Evolutionary conservation across 148 eudicot genomes (phyloP).

Genomic region (Polygonum maritimum): DNA sequence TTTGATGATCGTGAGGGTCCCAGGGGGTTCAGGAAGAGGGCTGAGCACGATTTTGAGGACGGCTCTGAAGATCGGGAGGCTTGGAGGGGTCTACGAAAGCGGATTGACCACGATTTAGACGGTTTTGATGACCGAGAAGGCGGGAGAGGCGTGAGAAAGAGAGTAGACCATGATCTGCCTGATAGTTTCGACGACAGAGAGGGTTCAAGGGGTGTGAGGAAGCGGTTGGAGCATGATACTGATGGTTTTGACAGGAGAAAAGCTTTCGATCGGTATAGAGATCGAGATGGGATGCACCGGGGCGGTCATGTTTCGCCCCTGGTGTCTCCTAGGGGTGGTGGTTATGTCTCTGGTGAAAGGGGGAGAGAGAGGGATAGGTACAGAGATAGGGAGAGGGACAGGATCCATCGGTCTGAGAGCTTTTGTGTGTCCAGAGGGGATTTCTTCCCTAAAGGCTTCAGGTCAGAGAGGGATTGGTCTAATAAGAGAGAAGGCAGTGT

Average conservation of each 20-base stretch:
- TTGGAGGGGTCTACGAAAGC: constrained; percentile 19
- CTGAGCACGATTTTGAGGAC: constrained; percentile 10
- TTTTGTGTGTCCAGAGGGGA: constrained; percentile 73
- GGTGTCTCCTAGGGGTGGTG: constrained; percentile 52
- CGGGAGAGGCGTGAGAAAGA: constrained; percentile 14
- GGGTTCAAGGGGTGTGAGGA: constrained; percentile 40
- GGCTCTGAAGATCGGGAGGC: constrained; percentile 20
- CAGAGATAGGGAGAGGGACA: constrained; percentile 36
- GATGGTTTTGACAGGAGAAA: constrained; percentile 58
- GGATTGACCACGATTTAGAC: constrained; percentile 13
- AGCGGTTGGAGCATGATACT: constrained; percentile 63
- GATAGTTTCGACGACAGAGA: constrained; percentile 53
- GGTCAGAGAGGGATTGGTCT: constrained; percentile 86
- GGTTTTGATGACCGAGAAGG: constrained; percentile 14
- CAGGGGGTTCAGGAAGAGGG: constrained; percentile 19
- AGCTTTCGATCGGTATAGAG: constrained; percentile 65
- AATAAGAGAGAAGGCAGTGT: constrained; percentile 60
- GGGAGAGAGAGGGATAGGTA: constrained; percentile 23
- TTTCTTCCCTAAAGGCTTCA: constrained; percentile 74
- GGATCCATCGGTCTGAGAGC: constrained; percentile 73
- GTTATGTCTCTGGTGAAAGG: constrained; percentile 38
- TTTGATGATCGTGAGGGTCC: constrained; percentile 17
- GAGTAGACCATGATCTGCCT: constrained; percentile 15
- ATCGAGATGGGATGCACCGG: constrained; percentile 40
- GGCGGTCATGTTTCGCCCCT: constrained; percentile 40